Evolutionary conservation across 345 rosid genomes (phyloP).

Genomic region (Populus pruinosa): DNA sequence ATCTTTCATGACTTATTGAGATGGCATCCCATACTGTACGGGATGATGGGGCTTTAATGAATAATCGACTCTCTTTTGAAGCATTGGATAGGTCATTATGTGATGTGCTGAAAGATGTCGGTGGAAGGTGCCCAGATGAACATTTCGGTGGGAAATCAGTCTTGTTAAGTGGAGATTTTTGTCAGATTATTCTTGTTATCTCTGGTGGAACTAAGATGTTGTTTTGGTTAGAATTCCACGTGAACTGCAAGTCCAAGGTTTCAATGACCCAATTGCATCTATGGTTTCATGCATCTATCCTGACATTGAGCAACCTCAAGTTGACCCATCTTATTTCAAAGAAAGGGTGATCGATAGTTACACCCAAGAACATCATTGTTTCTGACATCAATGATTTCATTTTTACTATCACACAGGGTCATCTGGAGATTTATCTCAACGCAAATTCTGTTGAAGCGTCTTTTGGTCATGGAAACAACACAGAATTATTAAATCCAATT

Average conservation of each 20-base stretch:
- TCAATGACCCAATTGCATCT: not conserved
- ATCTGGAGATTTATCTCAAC: no score
- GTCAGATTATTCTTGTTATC: not conserved
- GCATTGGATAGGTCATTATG: not conserved
- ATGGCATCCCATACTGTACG: not conserved
- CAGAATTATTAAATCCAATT: not conserved
- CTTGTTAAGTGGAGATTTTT: not conserved
- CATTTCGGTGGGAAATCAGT: not conserved
- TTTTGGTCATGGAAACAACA: no score
- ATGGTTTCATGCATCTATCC: not conserved
- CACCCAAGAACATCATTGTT: not conserved
- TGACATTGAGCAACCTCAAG: not conserved
- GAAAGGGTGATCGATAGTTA: not conserved
- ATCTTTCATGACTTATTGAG: no score
- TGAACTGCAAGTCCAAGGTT: accelerated
- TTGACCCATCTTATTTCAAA: not conserved
- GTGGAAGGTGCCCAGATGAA: no score
- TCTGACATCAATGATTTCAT: not conserved
- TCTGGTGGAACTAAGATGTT: not conserved
- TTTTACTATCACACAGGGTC: accelerated
- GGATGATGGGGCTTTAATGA: no score
- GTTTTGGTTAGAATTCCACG: not conserved
- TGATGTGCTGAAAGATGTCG: not conserved
- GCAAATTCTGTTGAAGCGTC: no score
- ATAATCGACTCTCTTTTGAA: no score